These are phyloP conservation scores for Pterulicium gracile DNA, from an alignment of 1,284 basidiomycete species.

Conservation along the genomic window DNA sequence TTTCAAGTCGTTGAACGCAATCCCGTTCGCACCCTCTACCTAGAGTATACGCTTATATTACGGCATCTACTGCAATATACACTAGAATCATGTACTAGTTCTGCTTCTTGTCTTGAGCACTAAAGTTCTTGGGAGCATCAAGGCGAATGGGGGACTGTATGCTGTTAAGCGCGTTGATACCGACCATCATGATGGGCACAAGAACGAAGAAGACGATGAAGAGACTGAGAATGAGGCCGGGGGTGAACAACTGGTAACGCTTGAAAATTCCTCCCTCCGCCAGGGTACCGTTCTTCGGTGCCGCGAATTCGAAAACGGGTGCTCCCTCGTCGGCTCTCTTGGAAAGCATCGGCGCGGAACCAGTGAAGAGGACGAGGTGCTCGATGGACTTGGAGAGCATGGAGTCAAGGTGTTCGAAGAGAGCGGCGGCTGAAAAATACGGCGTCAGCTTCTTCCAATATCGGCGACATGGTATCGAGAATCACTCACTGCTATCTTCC, in stretches of 20 bases:
- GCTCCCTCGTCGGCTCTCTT: conserved; percentile 24
- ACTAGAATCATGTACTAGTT: conserved; percentile 35
- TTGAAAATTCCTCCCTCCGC: conserved; percentile 52
- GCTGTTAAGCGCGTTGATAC: conserved; percentile 59
- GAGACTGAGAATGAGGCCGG: conserved; percentile 64
- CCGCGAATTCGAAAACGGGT: conserved; percentile 15
- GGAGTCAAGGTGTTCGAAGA: conserved; percentile 35
- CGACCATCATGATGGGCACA: conserved; percentile 57
- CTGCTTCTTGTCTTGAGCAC: conserved; percentile 66
- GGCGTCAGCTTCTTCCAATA: conserved; percentile 10
- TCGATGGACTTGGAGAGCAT: conserved; percentile 40
- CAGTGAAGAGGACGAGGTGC: conserved; percentile 56
- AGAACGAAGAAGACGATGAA: conserved; percentile 63
- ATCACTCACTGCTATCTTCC: conserved; percentile 33
- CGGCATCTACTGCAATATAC: too few relatives aligned
- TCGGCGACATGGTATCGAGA: background rate
- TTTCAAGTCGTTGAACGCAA: too few relatives aligned
- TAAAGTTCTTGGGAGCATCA: conserved; percentile 56
- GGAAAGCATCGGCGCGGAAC: conserved; percentile 29
- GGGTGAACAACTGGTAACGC: conserved; percentile 70
- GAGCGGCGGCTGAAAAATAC: conserved; percentile 24
- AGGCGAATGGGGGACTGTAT: conserved; percentile 64
- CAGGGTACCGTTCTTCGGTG: conserved; percentile 23
- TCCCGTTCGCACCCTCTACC: too few relatives aligned
- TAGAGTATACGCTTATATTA: too few relatives aligned